These are phyloP conservation scores for Diaporthe australafricana DNA, from an alignment of 2,329 filamentous ascomycete genomes.

Conservation along the genomic window DNA sequence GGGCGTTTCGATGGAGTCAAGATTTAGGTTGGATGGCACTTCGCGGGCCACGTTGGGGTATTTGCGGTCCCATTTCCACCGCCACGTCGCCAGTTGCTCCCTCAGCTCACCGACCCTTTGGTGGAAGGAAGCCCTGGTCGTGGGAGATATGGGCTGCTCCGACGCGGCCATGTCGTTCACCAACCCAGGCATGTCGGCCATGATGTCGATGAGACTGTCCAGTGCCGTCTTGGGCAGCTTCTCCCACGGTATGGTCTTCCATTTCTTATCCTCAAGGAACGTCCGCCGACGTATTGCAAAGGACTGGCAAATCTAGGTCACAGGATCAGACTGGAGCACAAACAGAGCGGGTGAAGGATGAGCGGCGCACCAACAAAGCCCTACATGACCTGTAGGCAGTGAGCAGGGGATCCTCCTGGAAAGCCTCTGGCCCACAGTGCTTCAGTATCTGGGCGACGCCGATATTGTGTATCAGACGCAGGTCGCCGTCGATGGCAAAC, in stretches of 20 bases:
- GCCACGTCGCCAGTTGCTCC: constrained; percentile 18
- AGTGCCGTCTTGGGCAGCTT: constrained; percentile 39
- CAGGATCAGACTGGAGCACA: background rate
- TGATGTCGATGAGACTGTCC: constrained; percentile 41
- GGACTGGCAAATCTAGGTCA: constrained; percentile 40
- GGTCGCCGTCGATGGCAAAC: constrained; percentile 43
- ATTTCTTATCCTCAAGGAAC: constrained; percentile 40
- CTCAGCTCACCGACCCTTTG: constrained; percentile 18
- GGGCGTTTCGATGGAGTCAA: constrained; percentile 29
- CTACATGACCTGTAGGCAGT: constrained; percentile 43
- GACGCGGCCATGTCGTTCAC: constrained; percentile 39
- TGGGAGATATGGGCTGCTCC: constrained; percentile 33
- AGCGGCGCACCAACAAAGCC: constrained; percentile 39
- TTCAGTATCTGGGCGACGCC: constrained; percentile 44
- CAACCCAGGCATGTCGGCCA: constrained; percentile 40
- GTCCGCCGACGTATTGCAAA: constrained; percentile 41
- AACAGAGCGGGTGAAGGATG: background rate
- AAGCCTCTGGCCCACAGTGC: constrained; percentile 42
- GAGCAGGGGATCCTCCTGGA: constrained; percentile 41
- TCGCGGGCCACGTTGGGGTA: constrained; percentile 29
- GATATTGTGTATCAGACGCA: constrained; percentile 43
- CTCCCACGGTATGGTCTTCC: constrained; percentile 43
- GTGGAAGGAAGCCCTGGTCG: constrained; percentile 26
- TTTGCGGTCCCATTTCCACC: constrained; percentile 23
- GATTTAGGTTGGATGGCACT: constrained; percentile 29